Evolutionary conservation across 139 green algal species (phyloP).

Genomic region (Chlorella sp.): DNA sequence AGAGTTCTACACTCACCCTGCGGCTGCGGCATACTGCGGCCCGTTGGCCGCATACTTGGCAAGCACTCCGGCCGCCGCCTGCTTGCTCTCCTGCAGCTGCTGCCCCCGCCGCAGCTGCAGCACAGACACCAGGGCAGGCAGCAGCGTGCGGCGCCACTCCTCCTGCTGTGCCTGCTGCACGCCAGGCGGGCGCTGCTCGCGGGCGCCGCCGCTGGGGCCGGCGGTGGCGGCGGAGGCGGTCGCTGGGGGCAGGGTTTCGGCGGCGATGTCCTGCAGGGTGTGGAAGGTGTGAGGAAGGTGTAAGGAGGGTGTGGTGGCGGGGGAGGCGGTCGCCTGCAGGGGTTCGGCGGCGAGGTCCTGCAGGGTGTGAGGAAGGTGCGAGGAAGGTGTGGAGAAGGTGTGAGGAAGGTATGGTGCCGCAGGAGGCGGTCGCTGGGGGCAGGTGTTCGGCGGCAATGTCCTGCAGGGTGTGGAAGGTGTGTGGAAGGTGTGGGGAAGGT

Average conservation of each 20-base stretch:
- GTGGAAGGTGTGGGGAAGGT: too few relatives aligned
- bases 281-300: too few relatives aligned
- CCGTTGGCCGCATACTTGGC: constrained; percentile 1
- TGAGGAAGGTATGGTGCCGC: too few relatives aligned
- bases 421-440: neutral
- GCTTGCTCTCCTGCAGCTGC: constrained; percentile 32
- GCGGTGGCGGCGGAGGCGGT: neutral
- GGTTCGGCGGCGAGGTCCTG: too few relatives aligned
- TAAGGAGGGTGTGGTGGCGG: too few relatives aligned
- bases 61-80: constrained; percentile 10
- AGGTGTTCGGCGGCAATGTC: neutral
- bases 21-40: neutral
- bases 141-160: constrained; percentile 2
- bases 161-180: neutral
- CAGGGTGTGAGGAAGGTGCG: too few relatives aligned
- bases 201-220: neutral
- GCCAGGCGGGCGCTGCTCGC: neutral
- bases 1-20: too few relatives aligned
- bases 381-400: too few relatives aligned
- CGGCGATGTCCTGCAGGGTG: neutral
- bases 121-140: constrained; percentile 18
- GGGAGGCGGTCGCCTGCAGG: too few relatives aligned
- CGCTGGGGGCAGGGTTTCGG: neutral
- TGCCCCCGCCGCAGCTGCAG: constrained; percentile 11
- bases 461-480: too few relatives aligned